Conservation (phyloP, 2,329 filamentous ascomycete species). For the Trichoderma atroviride region DNA sequence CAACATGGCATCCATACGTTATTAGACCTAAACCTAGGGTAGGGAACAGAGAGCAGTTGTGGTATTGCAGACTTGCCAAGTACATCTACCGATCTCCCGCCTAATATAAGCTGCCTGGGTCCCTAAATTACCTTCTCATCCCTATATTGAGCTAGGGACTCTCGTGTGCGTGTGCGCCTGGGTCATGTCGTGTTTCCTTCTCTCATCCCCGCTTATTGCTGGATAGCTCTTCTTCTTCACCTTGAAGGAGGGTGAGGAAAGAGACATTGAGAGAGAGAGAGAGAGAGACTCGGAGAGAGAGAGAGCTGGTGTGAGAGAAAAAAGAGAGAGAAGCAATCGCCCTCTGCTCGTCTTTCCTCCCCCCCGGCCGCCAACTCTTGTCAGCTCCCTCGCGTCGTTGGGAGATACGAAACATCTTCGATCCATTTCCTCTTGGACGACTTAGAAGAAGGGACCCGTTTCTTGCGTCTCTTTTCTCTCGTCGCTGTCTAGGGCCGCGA, state of each 20-base stretch:
- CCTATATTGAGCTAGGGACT: conserved; percentile 23
- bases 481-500: conserved; percentile 21
- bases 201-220: conserved; percentile 26
- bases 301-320: neutral
- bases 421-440: conserved; percentile 6
- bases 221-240: conserved; percentile 21
- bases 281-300: neutral
- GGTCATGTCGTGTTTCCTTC: conserved; percentile 15
- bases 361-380: conserved; percentile 8
- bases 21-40: conserved; percentile 25
- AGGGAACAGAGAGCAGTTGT: conserved; percentile 15
- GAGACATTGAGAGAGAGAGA: neutral
- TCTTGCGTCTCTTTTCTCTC: conserved; percentile 11
- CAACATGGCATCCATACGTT: conserved; percentile 26
- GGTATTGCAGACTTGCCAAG: conserved; percentile 16
- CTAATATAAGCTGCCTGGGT: conserved; percentile 25
- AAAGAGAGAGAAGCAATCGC: neutral
- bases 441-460: conserved; percentile 19
- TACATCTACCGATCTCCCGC: conserved; percentile 21
- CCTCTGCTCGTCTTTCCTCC: neutral
- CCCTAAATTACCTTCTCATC: conserved; percentile 19
- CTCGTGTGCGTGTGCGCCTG: conserved; percentile 11
- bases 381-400: conserved; percentile 12
- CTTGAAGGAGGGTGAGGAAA: neutral
- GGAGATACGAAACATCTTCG: conserved; percentile 11